A percentile compares a stretch with the other conserved stretches of the same genome.
Conservation (phyloP, 768 basidiomycete genomes). For the Brasilioporus rufonigricans region DNA sequence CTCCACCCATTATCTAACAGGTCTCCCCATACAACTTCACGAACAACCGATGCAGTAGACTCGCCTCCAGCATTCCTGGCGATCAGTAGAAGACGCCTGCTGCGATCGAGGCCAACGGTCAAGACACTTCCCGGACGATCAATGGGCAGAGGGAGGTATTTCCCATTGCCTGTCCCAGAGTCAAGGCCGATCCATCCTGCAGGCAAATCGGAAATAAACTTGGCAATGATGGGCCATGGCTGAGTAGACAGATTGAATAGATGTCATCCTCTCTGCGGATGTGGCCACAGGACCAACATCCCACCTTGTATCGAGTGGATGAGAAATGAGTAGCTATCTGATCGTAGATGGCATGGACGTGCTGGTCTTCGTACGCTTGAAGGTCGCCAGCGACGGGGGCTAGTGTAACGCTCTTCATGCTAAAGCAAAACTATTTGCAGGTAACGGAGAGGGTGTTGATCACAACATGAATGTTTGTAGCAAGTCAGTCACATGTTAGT, state of each 20-base stretch:
- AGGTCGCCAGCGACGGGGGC: slow-evolving; percentile 48
- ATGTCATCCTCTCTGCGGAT: not conserved
- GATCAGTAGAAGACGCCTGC: slow-evolving; percentile 71
- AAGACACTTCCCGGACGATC: slow-evolving; percentile 59
- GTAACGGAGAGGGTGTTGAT: not conserved
- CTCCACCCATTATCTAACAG: slow-evolving; percentile 75
- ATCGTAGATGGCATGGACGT: slow-evolving; percentile 85
- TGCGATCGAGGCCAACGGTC: slow-evolving; percentile 86
- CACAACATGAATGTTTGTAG: slow-evolving; percentile 7
- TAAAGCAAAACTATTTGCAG: not conserved
- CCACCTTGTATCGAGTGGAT: slow-evolving; percentile 83
- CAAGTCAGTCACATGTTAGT: slow-evolving; percentile 24
- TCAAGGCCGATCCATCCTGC: slow-evolving; percentile 87
- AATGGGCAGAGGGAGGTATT: slow-evolving; percentile 80
- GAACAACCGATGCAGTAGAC: slow-evolving; percentile 23
- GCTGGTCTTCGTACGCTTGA: slow-evolving; percentile 60
- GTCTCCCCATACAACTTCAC: slow-evolving; percentile 83
- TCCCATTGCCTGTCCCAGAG: slow-evolving; percentile 96
- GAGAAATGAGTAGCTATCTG: slow-evolving; percentile 86
- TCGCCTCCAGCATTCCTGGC: slow-evolving; percentile 61
- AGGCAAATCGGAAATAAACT: slow-evolving; percentile 69
- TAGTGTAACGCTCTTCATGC: slow-evolving; percentile 35
- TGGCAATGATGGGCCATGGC: slow-evolving; percentile 88
- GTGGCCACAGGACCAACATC: not conserved
- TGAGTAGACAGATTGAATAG: slow-evolving; percentile 27